A percentile compares a stretch with the other conserved stretches of the same genome.
These are phyloP conservation scores for Grammothele lineata DNA, from an alignment of 768 basidiomycete genomes.

Conservation along the genomic window DNA sequence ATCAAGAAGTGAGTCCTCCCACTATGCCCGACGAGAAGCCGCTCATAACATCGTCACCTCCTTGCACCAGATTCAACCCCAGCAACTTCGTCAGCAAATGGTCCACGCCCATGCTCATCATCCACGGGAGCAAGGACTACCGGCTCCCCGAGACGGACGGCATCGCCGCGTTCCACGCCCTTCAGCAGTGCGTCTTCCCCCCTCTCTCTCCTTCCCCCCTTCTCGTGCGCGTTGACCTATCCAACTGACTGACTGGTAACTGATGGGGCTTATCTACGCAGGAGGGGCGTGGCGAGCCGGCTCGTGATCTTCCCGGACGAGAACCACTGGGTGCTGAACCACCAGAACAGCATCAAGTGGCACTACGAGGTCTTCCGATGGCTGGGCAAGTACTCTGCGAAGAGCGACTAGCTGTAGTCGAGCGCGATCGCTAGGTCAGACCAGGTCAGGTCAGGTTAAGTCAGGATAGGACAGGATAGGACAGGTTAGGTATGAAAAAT, in stretches of 20 bases:
- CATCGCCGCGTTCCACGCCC: conserved; percentile 78
- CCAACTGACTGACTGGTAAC: neutral
- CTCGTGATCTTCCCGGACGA: conserved; percentile 85
- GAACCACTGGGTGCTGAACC: conserved; percentile 88
- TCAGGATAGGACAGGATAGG: too few relatives aligned
- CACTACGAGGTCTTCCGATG: conserved; percentile 92
- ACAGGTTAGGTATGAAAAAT: too few relatives aligned
- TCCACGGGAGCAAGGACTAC: conserved; percentile 88
- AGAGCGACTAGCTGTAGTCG: conserved; percentile 12
- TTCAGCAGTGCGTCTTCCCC: conserved; percentile 64
- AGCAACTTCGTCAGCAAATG: conserved; percentile 78
- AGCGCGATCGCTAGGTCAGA: too few relatives aligned
- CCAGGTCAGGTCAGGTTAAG: too few relatives aligned
- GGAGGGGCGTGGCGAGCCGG: conserved; percentile 68
- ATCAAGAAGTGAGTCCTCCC: too few relatives aligned
- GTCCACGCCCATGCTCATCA: conserved; percentile 79
- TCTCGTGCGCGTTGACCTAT: neutral
- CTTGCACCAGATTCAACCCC: conserved; percentile 65
- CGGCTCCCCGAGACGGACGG: conserved; percentile 83
- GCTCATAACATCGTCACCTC: too few relatives aligned
- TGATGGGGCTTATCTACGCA: conserved; percentile 27
- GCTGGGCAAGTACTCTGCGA: conserved; percentile 69
- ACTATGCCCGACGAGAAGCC: conserved; percentile 39
- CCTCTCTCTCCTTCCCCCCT: too few relatives aligned
- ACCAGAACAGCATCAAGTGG: conserved; percentile 89